phyloP scores from a whole-genome alignment of 345 rosid species.

The Microcos paniculata region DNA sequence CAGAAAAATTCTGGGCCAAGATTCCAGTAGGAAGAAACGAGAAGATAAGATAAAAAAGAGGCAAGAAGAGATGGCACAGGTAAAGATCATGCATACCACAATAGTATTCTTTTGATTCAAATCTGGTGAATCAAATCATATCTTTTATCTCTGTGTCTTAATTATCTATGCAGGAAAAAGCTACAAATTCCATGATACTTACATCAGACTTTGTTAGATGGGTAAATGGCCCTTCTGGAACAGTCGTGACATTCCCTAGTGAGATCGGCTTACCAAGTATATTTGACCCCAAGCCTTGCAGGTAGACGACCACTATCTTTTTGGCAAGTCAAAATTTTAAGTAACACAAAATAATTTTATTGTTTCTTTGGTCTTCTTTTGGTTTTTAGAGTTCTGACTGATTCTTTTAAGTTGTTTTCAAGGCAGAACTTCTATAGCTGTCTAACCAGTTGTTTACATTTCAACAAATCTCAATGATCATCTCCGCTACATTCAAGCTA shows the following conservation, averaged over 20 bases:
- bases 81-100: constrained; percentile 14
- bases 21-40: constrained; percentile 56
- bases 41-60: constrained; percentile 53
- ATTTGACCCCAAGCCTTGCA: constrained; percentile 37
- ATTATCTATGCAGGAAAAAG: constrained; percentile 41
- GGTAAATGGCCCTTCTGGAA: constrained; percentile 48
- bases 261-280: constrained; percentile 55
- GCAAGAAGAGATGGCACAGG: constrained; percentile 58
- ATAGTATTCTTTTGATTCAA: not conserved
- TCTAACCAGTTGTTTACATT: not conserved
- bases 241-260: constrained; percentile 44
- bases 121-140: not conserved
- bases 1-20: constrained; percentile 58
- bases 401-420: not conserved
- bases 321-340: not conserved
- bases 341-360: not conserved
- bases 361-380: not conserved
- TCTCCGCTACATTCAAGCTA: not conserved
- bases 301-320: constrained; percentile 1
- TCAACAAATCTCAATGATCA: not conserved
- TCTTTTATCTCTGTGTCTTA: constrained; percentile 10
- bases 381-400: not conserved
- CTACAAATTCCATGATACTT: constrained; percentile 41
- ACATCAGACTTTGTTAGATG: constrained; percentile 50
- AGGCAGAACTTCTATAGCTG: not conserved